phyloP scores from a whole-genome alignment of 148 eudicot species.

The Diospyros kaki region DNA sequence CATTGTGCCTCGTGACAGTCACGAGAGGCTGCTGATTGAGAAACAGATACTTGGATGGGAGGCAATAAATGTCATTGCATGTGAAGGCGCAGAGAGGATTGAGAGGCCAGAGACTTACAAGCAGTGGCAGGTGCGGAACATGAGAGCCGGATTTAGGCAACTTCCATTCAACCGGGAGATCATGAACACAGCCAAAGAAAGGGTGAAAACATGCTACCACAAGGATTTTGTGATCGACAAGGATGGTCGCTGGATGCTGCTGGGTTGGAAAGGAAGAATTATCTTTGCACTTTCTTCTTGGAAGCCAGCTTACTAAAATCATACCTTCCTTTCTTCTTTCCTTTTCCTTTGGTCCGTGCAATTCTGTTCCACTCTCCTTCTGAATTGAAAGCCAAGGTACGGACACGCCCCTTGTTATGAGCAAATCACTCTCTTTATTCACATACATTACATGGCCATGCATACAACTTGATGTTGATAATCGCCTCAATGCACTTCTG shows the following conservation, averaged over 20 bases:
- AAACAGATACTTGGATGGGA: constrained; percentile 61
- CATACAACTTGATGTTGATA: too few species aligned
- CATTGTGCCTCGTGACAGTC: constrained; percentile 49
- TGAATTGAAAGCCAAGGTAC: neutral
- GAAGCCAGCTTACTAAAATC: constrained; percentile 31
- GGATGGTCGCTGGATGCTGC: constrained; percentile 78
- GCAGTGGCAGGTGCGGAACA: constrained; percentile 77
- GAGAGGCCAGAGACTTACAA: constrained; percentile 84
- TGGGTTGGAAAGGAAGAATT: constrained; percentile 78
- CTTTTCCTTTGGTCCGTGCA: too few species aligned
- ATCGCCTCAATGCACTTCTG: too few species aligned
- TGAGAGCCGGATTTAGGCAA: constrained; percentile 65
- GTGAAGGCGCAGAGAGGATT: constrained; percentile 76
- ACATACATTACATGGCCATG: too few species aligned
- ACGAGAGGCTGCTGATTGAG: constrained; percentile 67
- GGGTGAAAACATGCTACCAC: constrained; percentile 50
- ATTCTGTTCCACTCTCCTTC: neutral
- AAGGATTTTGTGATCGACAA: constrained; percentile 60
- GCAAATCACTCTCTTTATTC: too few species aligned
- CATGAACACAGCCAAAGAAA: constrained; percentile 38
- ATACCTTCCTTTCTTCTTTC: neutral
- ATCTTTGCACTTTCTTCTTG: constrained; percentile 59
- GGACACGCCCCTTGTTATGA: neutral
- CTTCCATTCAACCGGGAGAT: constrained; percentile 50
- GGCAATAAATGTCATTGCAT: constrained; percentile 69